Percentiles rank a stretch among this genome's conserved stretches.
Conservation (phyloP, 2,329 filamentous ascomycete genomes). For the Talaromyces sp. region DNA sequence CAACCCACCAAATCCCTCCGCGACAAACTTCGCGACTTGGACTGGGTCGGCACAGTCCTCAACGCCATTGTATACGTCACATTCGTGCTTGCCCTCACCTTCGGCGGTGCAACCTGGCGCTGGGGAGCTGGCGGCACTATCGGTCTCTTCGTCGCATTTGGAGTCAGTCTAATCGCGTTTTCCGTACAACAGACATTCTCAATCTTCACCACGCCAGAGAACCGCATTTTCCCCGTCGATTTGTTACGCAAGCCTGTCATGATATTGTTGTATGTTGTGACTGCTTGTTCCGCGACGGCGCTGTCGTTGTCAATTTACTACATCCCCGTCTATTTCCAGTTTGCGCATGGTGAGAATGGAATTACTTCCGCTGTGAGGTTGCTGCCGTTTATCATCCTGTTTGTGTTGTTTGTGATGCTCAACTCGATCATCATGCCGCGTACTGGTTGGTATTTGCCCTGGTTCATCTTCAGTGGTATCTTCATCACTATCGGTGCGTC, state of each 20-base stretch:
- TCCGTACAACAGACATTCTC: conserved; percentile 32
- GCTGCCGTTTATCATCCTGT: conserved; percentile 29
- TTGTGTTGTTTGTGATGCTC: conserved; percentile 26
- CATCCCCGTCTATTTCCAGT: conserved; percentile 54
- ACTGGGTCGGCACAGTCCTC: conserved; percentile 32
- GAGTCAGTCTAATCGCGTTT: conserved; percentile 45
- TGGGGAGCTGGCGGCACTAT: conserved; percentile 50
- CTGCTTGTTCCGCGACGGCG: background rate
- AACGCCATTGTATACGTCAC: conserved; percentile 38
- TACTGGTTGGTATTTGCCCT: conserved; percentile 24
- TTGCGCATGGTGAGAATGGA: conserved; percentile 41
- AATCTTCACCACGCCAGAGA: conserved; percentile 3
- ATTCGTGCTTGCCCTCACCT: conserved; percentile 49
- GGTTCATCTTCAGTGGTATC: conserved; percentile 26
- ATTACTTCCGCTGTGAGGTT: conserved; percentile 22
- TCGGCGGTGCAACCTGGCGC: conserved; percentile 48
- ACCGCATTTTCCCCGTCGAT: conserved; percentile 5
- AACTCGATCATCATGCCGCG: conserved; percentile 24
- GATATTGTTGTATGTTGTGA: background rate
- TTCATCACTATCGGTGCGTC: conserved; percentile 25
- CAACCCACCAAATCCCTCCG: conserved; percentile 21
- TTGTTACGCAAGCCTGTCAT: background rate
- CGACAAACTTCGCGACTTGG: conserved; percentile 18
- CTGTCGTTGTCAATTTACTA: conserved; percentile 43
- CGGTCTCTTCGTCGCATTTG: conserved; percentile 47